phyloP scores from a whole-genome alignment of 257 asterid genomes.

The Capsicum rhomboideum region DNA sequence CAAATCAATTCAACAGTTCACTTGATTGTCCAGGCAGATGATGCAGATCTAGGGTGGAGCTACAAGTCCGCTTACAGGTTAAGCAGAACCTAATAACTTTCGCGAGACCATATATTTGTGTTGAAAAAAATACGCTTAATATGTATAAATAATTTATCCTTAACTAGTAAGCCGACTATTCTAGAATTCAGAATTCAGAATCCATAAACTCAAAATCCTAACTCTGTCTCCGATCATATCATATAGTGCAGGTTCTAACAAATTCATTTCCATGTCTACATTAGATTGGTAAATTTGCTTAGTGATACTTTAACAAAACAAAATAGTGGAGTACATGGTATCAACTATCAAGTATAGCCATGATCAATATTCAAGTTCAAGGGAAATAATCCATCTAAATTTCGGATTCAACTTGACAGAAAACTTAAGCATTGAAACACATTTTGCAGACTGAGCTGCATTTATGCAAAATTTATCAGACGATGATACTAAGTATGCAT shows the following conservation, averaged over 20 bases:
- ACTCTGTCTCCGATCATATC: not conserved
- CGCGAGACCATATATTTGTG: no score
- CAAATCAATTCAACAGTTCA: not conserved
- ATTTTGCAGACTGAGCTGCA: not conserved
- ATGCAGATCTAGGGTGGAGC: not conserved
- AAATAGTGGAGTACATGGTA: no score
- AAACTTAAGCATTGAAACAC: not conserved
- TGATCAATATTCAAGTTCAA: no score
- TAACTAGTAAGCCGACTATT: not conserved
- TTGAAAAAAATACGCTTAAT: no score
- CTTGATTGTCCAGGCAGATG: not conserved
- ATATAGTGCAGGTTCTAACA: not conserved
- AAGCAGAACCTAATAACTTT: not conserved
- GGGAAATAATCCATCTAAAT: no score
- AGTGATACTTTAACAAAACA: not conserved
- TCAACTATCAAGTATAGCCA: no score
- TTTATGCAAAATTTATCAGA: not conserved
- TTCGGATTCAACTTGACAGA: not conserved
- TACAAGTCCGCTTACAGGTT: not conserved
- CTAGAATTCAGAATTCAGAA: not conserved
- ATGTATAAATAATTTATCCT: no score
- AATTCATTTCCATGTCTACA: not conserved
- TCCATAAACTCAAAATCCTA: not conserved
- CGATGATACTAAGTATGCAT: not conserved
- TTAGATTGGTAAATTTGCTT: not conserved